These are phyloP conservation scores for Flaveria brownii DNA, from an alignment of 129 eudicot species.

Conservation along the genomic window DNA sequence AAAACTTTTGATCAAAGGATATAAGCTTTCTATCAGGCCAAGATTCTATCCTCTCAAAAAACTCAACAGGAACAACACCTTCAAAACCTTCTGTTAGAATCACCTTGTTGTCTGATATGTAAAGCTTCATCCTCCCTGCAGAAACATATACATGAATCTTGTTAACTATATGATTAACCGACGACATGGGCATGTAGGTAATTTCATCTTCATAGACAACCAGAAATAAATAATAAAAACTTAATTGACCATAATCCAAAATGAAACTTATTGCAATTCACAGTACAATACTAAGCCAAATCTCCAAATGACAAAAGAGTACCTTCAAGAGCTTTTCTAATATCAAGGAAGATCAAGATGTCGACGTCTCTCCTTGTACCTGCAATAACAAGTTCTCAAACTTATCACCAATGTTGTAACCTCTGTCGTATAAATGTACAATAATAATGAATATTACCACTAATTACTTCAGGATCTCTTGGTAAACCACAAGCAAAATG, in stretches of 20 bases:
- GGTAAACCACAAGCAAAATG: conserved; percentile 94
- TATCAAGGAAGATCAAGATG: conserved; percentile 75
- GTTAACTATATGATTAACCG: neutral
- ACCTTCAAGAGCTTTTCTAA: conserved; percentile 94
- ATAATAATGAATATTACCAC: conserved; percentile 50
- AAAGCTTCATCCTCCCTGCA: conserved; percentile 87
- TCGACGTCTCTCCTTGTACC: conserved; percentile 78
- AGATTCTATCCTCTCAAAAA: conserved; percentile 72
- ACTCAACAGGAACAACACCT: conserved; percentile 77
- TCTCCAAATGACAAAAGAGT: conserved; percentile 9
- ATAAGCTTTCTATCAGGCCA: conserved; percentile 71
- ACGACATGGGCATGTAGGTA: neutral
- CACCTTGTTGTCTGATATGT: conserved; percentile 82
- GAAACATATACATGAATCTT: neutral
- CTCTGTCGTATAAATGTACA: neutral
- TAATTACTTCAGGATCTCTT: conserved; percentile 75
- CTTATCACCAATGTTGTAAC: neutral
- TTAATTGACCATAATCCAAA: conserved; percentile 4
- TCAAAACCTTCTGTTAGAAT: conserved; percentile 88
- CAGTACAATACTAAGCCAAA: neutral
- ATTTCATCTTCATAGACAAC: neutral
- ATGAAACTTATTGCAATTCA: neutral
- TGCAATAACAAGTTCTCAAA: conserved; percentile 38
- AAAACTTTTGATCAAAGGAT: conserved; percentile 29
- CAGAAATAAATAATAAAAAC: too few relatives aligned